A percentile compares a stretch with the other conserved stretches of the same genome.
Evolutionary conservation across 2,329 filamentous ascomycete species (phyloP).

Genomic region (Cladosporium velox): DNA sequence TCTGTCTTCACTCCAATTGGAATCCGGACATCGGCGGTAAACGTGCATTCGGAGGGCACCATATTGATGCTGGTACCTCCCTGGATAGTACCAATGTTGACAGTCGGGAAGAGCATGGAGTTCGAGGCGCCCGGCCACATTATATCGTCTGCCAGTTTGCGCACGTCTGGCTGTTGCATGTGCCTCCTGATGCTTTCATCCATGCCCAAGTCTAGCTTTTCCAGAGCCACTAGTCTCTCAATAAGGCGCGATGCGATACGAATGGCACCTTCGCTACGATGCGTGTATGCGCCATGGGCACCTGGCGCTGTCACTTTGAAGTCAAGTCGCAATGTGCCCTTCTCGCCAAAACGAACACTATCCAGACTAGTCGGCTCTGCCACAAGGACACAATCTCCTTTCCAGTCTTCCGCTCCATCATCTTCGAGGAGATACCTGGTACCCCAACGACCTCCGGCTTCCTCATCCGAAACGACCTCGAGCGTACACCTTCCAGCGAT

Average conservation of each 20-base stretch:
- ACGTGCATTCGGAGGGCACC: slow-evolving; percentile 42
- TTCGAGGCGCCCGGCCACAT: slow-evolving; percentile 42
- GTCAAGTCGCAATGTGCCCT: slow-evolving; percentile 45
- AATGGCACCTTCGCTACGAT: slow-evolving; percentile 43
- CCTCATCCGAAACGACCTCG: slow-evolving; percentile 44
- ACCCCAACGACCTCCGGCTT: slow-evolving; percentile 44
- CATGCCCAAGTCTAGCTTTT: slow-evolving; percentile 33
- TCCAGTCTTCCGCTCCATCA: slow-evolving; percentile 35
- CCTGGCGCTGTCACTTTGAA: slow-evolving; percentile 40
- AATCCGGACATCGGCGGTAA: slow-evolving; percentile 46
- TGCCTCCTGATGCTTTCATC: slow-evolving; percentile 34
- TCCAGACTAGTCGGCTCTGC: slow-evolving; percentile 43
- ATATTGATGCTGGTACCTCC: slow-evolving; percentile 48
- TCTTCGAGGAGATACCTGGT: slow-evolving; percentile 42
- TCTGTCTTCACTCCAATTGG: slow-evolving; percentile 42
- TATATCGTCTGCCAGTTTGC: slow-evolving; percentile 37
- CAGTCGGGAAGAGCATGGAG: slow-evolving; percentile 39
- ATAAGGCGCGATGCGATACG: slow-evolving; percentile 40
- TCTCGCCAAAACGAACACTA: slow-evolving; percentile 47
- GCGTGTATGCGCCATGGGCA: slow-evolving; percentile 45
- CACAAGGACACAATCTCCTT: slow-evolving; percentile 44
- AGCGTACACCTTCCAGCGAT: slow-evolving; percentile 29
- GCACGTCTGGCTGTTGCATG: slow-evolving; percentile 36
- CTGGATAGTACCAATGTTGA: slow-evolving; percentile 46
- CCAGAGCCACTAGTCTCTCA: slow-evolving; percentile 34